These are phyloP conservation scores for Jasminum sambac DNA, from an alignment of 257 asterid genomes.

Conservation along the genomic window DNA sequence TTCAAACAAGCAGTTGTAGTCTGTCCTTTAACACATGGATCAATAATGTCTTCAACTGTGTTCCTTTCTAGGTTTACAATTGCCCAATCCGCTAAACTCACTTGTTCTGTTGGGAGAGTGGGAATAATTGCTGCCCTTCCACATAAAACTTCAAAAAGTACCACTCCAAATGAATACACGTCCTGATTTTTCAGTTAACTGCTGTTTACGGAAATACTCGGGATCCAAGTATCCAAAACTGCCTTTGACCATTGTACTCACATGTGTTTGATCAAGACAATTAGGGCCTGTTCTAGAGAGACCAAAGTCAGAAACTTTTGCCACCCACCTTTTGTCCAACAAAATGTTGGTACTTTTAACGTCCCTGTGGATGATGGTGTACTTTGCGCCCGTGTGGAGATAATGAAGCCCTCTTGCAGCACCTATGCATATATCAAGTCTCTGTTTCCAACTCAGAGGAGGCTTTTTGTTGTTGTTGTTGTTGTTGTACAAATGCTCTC, in stretches of 20 bases:
- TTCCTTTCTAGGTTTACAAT: slow-evolving; percentile 28
- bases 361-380: slow-evolving; percentile 74
- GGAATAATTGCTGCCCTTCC: slow-evolving; percentile 68
- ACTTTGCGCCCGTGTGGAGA: slow-evolving; percentile 81
- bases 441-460: slow-evolving; percentile 53
- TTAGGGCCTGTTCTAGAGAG: slow-evolving; percentile 65
- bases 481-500: slow-evolving; percentile 62
- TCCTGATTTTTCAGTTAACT: slow-evolving; percentile 78
- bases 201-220: slow-evolving; percentile 70
- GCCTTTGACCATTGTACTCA: slow-evolving; percentile 75
- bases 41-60: slow-evolving; percentile 38
- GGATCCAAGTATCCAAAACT: slow-evolving; percentile 86
- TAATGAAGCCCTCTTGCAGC: slow-evolving; percentile 78
- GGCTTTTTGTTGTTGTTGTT: slow-evolving; percentile 22
- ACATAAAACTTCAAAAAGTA: slow-evolving; percentile 60
- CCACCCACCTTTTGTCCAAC: slow-evolving; percentile 63
- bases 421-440: slow-evolving; percentile 72
- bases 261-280: slow-evolving; percentile 49
- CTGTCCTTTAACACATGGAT: slow-evolving; percentile 44
- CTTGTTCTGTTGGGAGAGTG: slow-evolving; percentile 55
- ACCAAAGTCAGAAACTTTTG: slow-evolving; percentile 83
- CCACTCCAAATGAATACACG: slow-evolving; percentile 78
- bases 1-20: slow-evolving; percentile 46
- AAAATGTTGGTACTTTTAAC: slow-evolving; percentile 78
- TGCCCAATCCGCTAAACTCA: slow-evolving; percentile 73